Evolutionary conservation across 371 early-diverging fungal species (phyloP), one percentile per base, ranked within the genome.

Genomic region (Nematocida ausubeli): DNA sequence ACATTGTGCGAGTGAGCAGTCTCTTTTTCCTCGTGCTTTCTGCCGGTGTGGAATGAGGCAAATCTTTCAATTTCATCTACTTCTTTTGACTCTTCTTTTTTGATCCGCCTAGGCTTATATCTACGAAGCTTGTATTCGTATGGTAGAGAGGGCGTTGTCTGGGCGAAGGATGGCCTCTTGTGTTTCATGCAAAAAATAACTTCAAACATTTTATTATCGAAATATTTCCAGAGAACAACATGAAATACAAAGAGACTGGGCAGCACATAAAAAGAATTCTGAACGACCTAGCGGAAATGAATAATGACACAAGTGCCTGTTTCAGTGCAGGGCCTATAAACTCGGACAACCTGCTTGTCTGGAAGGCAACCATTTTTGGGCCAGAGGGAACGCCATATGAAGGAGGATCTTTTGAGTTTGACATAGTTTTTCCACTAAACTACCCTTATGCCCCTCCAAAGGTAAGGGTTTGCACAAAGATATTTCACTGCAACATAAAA

Each of bases 401-500:
- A 67, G 91, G 89, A 49, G 98, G 96, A 7, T 81, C 87, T n/a
- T 98, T 96, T 87, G 83, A 86, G 80, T 95, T 99, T 83, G 89
- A 89, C 5, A 93, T 99, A 82, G 88, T 88, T 1, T 88, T 99
- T 68, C 91, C 90, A 73, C 88, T 89, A 79, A 92, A 91, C 85
- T 99, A 97, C 84, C 99, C 99, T 24, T 96, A 95, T 85, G 93
- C 93, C 69, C 92, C 98, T 75, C 99, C 99, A 75, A 95, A 95
- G 85, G 93, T 98, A 34, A 89, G 88, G 58, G 96, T 96, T 85
- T 87, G 81, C 35, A 93, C 93, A 40, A 90, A 90, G 82, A 88
- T 92, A 39, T 93, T 92, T 85, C 99, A 98, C 86, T 96, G 96
- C 44, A 99, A 99, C 86, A 96, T 99, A 80, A 94, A 95, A 83